These are phyloP conservation scores for Ophiostoma pallidulum DNA, from an alignment of 2,329 filamentous ascomycete genomes.

Conservation along the genomic window DNA sequence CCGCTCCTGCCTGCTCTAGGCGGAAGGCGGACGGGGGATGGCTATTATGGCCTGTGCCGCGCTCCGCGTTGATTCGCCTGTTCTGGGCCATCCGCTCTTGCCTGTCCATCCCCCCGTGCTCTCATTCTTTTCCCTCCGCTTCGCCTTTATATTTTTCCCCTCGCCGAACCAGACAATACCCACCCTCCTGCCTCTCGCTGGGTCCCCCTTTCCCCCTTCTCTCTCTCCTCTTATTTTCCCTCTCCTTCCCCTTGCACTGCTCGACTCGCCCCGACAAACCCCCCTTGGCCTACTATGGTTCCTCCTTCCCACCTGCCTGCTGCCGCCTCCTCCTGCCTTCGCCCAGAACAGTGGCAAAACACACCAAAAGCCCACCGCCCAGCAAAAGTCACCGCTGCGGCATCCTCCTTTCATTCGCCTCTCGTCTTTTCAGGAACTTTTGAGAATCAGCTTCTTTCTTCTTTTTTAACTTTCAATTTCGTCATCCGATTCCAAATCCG, in stretches of 20 bases:
- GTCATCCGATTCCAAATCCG: background rate
- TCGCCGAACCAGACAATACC: slow-evolving; percentile 1
- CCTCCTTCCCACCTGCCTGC: background rate
- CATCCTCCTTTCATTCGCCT: background rate
- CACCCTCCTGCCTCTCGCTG: background rate
- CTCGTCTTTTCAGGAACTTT: background rate
- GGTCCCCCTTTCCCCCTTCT: background rate
- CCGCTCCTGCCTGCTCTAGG: no score
- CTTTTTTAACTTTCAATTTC: background rate
- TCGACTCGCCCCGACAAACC: background rate
- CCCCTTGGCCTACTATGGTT: background rate
- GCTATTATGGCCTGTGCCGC: no score
- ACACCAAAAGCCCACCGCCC: background rate
- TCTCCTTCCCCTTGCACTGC: background rate
- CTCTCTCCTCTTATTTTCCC: background rate
- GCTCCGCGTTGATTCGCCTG: no score
- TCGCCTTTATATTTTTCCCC: slow-evolving; percentile 17
- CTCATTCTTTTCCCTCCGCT: background rate
- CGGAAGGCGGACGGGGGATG: no score
- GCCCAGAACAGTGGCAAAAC: background rate
- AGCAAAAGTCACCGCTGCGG: no score
- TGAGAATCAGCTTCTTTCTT: background rate
- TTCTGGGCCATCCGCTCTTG: no score
- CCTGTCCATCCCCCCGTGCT: background rate
- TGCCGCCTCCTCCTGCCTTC: background rate